These are phyloP conservation scores for Closterium sp. DNA, from an alignment of 139 green algal species.

Conservation along the genomic window DNA sequence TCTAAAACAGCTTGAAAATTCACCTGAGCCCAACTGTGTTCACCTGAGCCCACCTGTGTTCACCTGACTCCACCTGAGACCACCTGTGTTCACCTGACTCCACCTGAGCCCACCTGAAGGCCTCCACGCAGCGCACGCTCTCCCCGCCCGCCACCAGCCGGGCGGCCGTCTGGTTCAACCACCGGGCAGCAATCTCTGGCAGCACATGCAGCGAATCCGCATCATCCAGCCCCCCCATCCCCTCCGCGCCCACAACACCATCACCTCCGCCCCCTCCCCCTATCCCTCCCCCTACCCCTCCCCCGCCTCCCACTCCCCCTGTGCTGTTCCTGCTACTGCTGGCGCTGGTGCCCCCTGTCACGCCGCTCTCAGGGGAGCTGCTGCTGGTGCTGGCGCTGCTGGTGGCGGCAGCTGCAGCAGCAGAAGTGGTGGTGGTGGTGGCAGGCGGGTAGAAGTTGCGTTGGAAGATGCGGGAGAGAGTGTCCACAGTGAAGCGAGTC, in stretches of 20 bases:
- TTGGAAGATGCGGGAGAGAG: not conserved
- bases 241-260: not conserved
- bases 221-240: not conserved
- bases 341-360: not conserved
- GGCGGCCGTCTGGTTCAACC: not conserved
- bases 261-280: not conserved
- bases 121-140: not conserved
- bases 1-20: too few species aligned
- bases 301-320: not conserved
- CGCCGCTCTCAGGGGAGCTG: not conserved
- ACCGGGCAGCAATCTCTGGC: not conserved
- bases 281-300: not conserved
- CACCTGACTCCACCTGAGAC: not conserved
- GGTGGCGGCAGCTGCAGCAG: not conserved
- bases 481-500: not conserved
- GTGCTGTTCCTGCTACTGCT: not conserved
- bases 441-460: not conserved
- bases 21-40: too few species aligned
- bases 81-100: not conserved
- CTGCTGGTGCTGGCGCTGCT: not conserved
- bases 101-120: not conserved
- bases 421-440: not conserved
- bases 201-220: not conserved
- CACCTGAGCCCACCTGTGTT: too few species aligned
- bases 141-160: not conserved